These are phyloP conservation scores for Phialophora expanda DNA, from an alignment of 2,329 filamentous ascomycete species.

Conservation along the genomic window DNA sequence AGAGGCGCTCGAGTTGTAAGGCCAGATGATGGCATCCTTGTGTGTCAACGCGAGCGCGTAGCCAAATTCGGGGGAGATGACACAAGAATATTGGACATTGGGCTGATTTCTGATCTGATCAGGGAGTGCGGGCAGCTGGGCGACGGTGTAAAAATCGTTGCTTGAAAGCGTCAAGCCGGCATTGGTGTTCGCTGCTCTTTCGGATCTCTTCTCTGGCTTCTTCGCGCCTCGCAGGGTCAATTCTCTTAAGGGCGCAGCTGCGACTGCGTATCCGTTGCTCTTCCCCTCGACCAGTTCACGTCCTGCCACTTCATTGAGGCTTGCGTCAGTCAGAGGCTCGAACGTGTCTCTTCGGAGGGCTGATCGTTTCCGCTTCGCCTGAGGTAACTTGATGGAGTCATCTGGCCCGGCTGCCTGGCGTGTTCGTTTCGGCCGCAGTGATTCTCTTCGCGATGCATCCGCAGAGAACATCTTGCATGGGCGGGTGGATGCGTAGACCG, in stretches of 20 bases:
- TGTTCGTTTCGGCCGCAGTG: conserved; percentile 41
- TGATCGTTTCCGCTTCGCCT: conserved; percentile 55
- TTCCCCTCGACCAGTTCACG: conserved; percentile 36
- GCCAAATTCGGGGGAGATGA: conserved; percentile 67
- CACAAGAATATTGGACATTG: conserved; percentile 63
- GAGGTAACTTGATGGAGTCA: conserved; percentile 52
- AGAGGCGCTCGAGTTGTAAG: conserved; percentile 69
- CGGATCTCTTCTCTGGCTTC: conserved; percentile 45
- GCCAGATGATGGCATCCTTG: conserved; percentile 86
- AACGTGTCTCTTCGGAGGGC: conserved; percentile 47
- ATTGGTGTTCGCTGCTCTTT: conserved; percentile 38
- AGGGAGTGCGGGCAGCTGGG: conserved; percentile 81
- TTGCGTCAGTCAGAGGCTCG: conserved; percentile 40
- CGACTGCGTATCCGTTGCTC: conserved; percentile 33
- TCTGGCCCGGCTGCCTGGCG: conserved; percentile 46
- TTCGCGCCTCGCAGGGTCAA: conserved; percentile 48
- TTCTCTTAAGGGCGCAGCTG: conserved; percentile 41
- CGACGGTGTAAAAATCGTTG: conserved; percentile 83
- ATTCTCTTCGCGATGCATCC: conserved; percentile 35
- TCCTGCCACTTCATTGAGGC: conserved; percentile 39
- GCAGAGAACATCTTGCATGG: conserved; percentile 42
- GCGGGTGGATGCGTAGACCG: not conserved
- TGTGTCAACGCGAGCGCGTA: conserved; percentile 82
- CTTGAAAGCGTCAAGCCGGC: conserved; percentile 61
- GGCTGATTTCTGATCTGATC: conserved; percentile 72